Evolutionary conservation across 805 yeast species (phyloP), one percentile per base, ranked within the genome.

Genomic region (Teunomyces atbi): DNA sequence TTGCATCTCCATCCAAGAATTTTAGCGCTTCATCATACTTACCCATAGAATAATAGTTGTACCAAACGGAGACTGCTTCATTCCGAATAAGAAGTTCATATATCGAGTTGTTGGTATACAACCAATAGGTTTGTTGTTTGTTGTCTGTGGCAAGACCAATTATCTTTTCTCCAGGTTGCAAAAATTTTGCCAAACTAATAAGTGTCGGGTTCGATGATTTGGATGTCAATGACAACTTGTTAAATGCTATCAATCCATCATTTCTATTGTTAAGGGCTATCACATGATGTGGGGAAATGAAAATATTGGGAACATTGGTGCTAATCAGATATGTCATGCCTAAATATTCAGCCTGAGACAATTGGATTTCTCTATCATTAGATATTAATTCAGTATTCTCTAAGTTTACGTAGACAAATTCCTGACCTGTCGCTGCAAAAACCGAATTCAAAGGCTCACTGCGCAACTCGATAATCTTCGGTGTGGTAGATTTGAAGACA

Each of bases 41-140:
- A 1, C 71, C 71, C 60, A 68, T 52, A 45, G 59, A 62, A 46
- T 57, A 68, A 51, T 62, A 68, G 34, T 67, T 57, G 45, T 46
- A 78, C 96, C 97, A 89, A 2, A 91, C 82, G 20, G 86, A 86
- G 4, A 76, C 69, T 4, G 82, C 72, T 61, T 92, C 97, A 57
- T 85, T 77, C 29, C 76, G 76, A 10, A 88, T 69, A 7, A 84
- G 74, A 5, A 94, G 65, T 60, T 94, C 99, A 59, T 77, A 86
- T 7, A 94, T 80, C 41, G 73, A 73, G 4, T 66, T 58, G 10
- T 68, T 63, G 0, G 94, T 80, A 55, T 71, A 88, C 3, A 86
- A 64, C 99, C 99, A 94, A 55, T 71, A 86, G 0, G 98, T 87
- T 1, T 71, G 33, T 1, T 57, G 50, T 1, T 37, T 37, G 28